Base-by-base conservation (phyloP, 495 filamentous ascomycete genomes). In the Evernia prunastri region DNA sequence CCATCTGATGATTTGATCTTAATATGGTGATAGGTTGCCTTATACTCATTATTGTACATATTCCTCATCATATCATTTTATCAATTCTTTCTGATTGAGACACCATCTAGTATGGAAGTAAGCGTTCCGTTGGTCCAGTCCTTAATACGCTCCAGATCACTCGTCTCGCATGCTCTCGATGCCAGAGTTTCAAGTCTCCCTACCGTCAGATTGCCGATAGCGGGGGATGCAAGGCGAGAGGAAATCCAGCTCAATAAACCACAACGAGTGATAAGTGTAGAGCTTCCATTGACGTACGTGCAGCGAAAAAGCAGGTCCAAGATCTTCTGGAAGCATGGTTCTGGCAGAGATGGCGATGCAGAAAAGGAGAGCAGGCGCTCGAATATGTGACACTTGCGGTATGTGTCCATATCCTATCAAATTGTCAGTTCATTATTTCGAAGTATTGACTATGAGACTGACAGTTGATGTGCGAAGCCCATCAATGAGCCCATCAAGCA, bases 161-260 rank as follows among this genome's bases (percentile, higher is more conserved):
- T 88, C 17, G 83, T 87, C 56, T 87, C 82, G 76, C 85, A 86
- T n/a, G 95, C 67, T 67, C 81, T 78, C 59, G 72, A 74, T 29
- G 82, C 78, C 70, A 97, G 73, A 17, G 78, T 80, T 68, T 77
- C 81, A 57, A 91, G 76, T 29, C 81, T 71, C 6, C 70, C 75
- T 35, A 79, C 78, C 63, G 87, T 82, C 1, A 68, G 72, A 33
- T 72, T 68, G 43, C 58, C 31, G 65, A 73, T 18, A 47, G 72
- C 71, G 61, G 77, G 69, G 59, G 74, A 69, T 0, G 72, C 74
- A 13, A 82, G 70, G 71, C 85, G 82, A 64, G 80, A 80, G 60
- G 87, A 78, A 36, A 96, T 81, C 91, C 93, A 98, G 62, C 82
- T 87, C 58, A 94, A 72, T 18, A 90, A 75, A n/a, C 89, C 92